Evolutionary conservation across 164 flowering plant genomes (phyloP).

Genomic region (Chimonanthus praecox): DNA sequence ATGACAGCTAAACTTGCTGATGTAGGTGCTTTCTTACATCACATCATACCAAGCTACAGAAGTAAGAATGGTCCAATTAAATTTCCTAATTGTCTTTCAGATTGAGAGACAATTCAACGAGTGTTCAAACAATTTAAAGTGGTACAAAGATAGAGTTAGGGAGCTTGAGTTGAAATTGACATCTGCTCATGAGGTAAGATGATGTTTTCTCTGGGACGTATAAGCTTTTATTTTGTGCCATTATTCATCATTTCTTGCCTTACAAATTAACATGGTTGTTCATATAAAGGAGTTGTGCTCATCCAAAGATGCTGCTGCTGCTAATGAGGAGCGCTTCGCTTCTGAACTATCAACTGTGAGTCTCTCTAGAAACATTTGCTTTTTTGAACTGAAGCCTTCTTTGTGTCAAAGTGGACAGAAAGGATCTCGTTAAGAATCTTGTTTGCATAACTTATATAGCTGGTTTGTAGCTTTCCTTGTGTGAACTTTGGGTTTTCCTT

Average conservation of each 20-base stretch:
- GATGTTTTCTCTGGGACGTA: neutral
- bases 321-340: slow-evolving; percentile 53
- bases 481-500: neutral
- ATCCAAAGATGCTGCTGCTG: slow-evolving; percentile 55
- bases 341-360: slow-evolving; percentile 81
- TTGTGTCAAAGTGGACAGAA: neutral
- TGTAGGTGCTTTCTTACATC: slow-evolving; percentile 28
- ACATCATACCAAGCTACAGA: neutral
- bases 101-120: slow-evolving; percentile 60
- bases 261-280: neutral
- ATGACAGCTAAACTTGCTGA: slow-evolving; percentile 70
- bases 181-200: slow-evolving; percentile 62
- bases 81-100: slow-evolving; percentile 24
- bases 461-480: neutral
- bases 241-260: neutral
- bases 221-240: slow-evolving; percentile 1
- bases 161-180: slow-evolving; percentile 62
- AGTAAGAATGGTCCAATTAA: neutral
- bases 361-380: slow-evolving; percentile 2
- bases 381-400: neutral
- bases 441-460: neutral
- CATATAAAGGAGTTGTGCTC: slow-evolving; percentile 60
- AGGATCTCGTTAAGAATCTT: neutral
- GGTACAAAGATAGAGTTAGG: slow-evolving; percentile 60
- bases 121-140: slow-evolving; percentile 51